Percentiles rank a stretch among this genome's conserved stretches.
phyloP scores from a whole-genome alignment of 1,284 basidiomycete genomes.

The Microbotryum violaceum region DNA sequence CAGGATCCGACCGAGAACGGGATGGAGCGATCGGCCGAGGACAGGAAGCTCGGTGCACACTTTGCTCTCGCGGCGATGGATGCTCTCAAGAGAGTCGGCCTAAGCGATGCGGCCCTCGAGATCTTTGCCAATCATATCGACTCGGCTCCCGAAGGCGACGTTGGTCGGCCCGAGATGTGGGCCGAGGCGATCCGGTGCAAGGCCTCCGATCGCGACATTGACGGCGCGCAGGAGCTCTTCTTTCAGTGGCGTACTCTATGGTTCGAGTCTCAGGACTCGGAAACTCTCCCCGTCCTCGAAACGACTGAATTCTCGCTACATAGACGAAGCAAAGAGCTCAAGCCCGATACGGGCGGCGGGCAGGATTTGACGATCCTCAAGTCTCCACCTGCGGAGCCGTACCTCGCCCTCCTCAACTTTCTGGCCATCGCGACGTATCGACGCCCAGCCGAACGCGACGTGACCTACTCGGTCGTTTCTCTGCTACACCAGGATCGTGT shows the following conservation, averaged over 20 bases:
- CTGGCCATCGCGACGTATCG: neutral
- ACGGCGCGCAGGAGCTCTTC: slow-evolving; percentile 8
- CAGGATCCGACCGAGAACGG: no score
- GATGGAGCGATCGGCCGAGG: no score
- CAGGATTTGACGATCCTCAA: neutral
- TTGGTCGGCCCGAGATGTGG: slow-evolving; percentile 15
- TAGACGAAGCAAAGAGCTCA: neutral
- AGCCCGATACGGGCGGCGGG: no score
- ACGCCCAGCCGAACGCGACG: slow-evolving; percentile 9
- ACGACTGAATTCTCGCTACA: neutral
- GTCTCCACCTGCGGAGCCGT: slow-evolving; percentile 6
- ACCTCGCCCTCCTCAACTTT: slow-evolving; percentile 21
- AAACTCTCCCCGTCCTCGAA: neutral
- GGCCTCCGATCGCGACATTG: slow-evolving; percentile 3
- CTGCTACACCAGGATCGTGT: slow-evolving; percentile 8
- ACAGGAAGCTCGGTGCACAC: no score
- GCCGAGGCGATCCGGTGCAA: slow-evolving; percentile 4
- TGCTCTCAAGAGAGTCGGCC: slow-evolving; percentile 9
- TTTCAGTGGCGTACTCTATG: slow-evolving; percentile 7
- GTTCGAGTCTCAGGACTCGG: neutral
- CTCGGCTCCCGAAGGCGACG: neutral
- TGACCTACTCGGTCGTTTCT: slow-evolving; percentile 18
- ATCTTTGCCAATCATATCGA: slow-evolving; percentile 18
- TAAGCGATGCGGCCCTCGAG: slow-evolving; percentile 12
- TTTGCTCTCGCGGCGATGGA: slow-evolving; percentile 3